Evolutionary conservation across 371 early-diverging fungal species (phyloP).

Genomic region (Actinomucor elegans): DNA sequence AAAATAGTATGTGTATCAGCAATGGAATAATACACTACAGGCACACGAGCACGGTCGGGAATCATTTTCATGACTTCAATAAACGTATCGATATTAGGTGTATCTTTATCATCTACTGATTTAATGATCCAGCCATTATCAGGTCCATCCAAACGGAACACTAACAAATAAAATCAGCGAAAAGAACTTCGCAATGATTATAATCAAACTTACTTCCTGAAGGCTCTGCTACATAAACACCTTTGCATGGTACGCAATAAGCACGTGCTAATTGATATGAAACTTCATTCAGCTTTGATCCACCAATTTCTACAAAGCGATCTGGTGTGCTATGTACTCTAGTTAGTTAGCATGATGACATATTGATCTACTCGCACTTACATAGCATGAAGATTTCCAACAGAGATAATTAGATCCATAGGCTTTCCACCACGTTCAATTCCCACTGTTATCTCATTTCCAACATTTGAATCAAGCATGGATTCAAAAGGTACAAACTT

Average conservation of each 20-base stretch:
- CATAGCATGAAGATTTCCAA: slow-evolving; percentile 76
- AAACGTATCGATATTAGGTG: slow-evolving; percentile 74
- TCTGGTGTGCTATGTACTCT: slow-evolving; percentile 77
- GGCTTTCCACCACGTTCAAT: slow-evolving; percentile 79
- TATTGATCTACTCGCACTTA: slow-evolving; percentile 24
- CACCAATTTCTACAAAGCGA: slow-evolving; percentile 86
- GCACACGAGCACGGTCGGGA: slow-evolving; percentile 76
- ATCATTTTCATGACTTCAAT: slow-evolving; percentile 72
- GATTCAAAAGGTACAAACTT: slow-evolving; percentile 85
- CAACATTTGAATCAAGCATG: slow-evolving; percentile 75
- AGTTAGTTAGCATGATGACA: no score
- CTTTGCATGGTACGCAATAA: slow-evolving; percentile 80
- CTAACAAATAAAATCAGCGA: no score
- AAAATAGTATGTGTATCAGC: slow-evolving; percentile 74
- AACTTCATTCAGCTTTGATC: slow-evolving; percentile 81
- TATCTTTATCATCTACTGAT: slow-evolving; percentile 71
- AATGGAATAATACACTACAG: slow-evolving; percentile 82
- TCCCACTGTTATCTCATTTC: slow-evolving; percentile 56
- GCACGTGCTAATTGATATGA: slow-evolving; percentile 87
- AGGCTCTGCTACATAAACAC: slow-evolving; percentile 79
- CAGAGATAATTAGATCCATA: slow-evolving; percentile 57
- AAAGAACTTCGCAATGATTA: background rate
- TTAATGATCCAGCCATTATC: slow-evolving; percentile 81
- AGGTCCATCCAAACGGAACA: slow-evolving; percentile 78
- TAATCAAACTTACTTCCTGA: slow-evolving; percentile 42